phyloP scores from a whole-genome alignment of 257 asterid species.

The Leonotis leonurus region DNA sequence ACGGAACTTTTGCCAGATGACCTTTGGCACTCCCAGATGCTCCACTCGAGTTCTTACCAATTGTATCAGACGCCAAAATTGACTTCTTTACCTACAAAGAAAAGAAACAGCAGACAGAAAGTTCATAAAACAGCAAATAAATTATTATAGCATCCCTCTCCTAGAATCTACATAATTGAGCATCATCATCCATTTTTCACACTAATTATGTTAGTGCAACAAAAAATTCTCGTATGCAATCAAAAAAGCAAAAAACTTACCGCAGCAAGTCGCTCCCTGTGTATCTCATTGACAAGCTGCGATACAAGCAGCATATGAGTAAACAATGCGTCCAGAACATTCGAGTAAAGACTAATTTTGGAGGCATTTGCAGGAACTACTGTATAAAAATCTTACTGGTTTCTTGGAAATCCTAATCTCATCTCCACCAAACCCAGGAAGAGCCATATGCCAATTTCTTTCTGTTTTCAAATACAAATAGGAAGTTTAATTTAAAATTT shows the following conservation, averaged over 20 bases:
- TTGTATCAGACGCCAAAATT: slow-evolving; percentile 27
- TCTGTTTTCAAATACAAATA: slow-evolving; percentile 36
- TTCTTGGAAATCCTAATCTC: slow-evolving; percentile 76
- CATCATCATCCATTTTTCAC: not conserved
- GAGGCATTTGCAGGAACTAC: not conserved
- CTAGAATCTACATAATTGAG: not conserved
- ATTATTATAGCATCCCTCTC: not conserved
- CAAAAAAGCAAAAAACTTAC: slow-evolving; percentile 35
- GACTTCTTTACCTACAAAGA: slow-evolving; percentile 68
- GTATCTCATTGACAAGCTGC: slow-evolving; percentile 66
- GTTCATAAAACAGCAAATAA: not conserved
- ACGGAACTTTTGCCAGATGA: slow-evolving; percentile 57
- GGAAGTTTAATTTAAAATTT: slow-evolving; percentile 14
- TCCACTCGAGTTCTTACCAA: slow-evolving; percentile 44
- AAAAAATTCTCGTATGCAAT: no score
- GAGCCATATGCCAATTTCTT: slow-evolving; percentile 80
- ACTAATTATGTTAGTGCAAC: no score
- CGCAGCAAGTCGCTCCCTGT: slow-evolving; percentile 77
- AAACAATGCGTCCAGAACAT: not conserved
- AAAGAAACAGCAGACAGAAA: not conserved
- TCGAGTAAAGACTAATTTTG: not conserved
- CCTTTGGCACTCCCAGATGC: slow-evolving; percentile 56
- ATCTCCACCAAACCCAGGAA: slow-evolving; percentile 93
- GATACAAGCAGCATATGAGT: slow-evolving; percentile 20
- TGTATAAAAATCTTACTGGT: slow-evolving; percentile 38